Conservation (phyloP, 2,329 filamentous ascomycete species). For the Arachnopeziza araneosa region DNA sequence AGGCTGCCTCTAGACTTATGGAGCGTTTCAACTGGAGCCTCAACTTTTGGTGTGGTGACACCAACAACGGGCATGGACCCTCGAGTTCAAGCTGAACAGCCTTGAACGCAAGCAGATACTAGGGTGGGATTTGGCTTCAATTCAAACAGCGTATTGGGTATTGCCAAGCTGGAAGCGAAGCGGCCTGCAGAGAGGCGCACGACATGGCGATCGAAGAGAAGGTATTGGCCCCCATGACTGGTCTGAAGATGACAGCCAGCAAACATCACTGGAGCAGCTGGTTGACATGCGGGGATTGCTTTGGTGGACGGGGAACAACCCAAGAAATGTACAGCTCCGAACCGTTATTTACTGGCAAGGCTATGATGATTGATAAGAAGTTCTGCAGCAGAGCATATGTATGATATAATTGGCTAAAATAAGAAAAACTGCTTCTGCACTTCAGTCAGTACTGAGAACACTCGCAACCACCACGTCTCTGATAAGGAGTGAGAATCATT, state of each 20-base stretch:
- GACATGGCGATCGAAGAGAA: neutral
- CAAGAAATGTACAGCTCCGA: neutral
- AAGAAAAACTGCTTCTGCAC: no score
- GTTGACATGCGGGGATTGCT: neutral
- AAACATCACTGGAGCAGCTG: neutral
- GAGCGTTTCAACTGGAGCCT: neutral
- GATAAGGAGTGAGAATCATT: no score
- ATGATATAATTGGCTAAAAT: no score
- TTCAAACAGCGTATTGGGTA: neutral
- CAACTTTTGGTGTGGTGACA: neutral
- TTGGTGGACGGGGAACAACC: neutral
- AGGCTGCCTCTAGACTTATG: neutral
- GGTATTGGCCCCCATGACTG: neutral
- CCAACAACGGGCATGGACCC: neutral
- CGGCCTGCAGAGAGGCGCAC: neutral
- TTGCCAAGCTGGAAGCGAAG: neutral
- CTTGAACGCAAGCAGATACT: neutral
- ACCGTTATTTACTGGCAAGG: neutral
- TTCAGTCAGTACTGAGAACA: no score
- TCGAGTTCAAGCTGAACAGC: neutral
- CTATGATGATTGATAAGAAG: neutral
- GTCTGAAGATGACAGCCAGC: neutral
- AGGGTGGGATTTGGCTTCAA: neutral
- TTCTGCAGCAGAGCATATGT: neutral
- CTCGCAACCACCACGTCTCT: no score